Evolutionary conservation across 306 rosid genomes (phyloP), one percentile per base, ranked within the genome.

Genomic region (Fagus sylvatica): DNA sequence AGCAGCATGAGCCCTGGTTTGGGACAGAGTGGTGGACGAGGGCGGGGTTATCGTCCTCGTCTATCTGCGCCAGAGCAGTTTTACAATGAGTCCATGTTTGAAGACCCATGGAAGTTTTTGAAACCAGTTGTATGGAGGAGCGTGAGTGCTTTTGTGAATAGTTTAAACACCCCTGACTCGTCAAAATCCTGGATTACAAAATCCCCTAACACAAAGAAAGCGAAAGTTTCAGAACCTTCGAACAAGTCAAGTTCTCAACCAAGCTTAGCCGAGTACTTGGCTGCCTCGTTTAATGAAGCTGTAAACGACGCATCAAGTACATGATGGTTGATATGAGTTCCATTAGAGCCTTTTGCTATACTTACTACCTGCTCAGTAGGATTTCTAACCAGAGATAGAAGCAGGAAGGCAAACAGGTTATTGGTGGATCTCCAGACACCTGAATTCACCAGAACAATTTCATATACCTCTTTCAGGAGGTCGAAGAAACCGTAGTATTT

Each of bases 191-290:
- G 80, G 86, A 67, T 22, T 74, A 68, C 84, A 39, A 83, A 75
- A 69, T 78, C 90, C 48, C 3, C 68, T 22, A 77, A 79, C 75
- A 53, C 79, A 6, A 86, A 81, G 42, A 65, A 36, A 76, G 87
- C 79, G 37, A 88, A 73, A 72, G 59, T 78, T 53, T 81, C 87
- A 30, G 80, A 83, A 79, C 75, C 82, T 69, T 53, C 82, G 5
- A 77, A 69, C 77, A 84, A 84, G 82, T 62, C 86, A 40, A 69
- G 68, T 62, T 68, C 92, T 74, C 90, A 86, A 79, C 90, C 98
- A 78, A 95, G 95, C 86, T 94, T 95, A 56, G 98, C 98, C 0
- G 93, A 95, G 79, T 91, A 87, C 81, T 82, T 92, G 80, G 98
- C 93, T 73, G 86, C 97, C 42, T 89, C 98, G 8, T 76, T 95